Evolutionary conservation across 2,329 filamentous ascomycete species (phyloP), one percentile per base, ranked within the genome.

Genomic region (Cladosporium cucumerinum): DNA sequence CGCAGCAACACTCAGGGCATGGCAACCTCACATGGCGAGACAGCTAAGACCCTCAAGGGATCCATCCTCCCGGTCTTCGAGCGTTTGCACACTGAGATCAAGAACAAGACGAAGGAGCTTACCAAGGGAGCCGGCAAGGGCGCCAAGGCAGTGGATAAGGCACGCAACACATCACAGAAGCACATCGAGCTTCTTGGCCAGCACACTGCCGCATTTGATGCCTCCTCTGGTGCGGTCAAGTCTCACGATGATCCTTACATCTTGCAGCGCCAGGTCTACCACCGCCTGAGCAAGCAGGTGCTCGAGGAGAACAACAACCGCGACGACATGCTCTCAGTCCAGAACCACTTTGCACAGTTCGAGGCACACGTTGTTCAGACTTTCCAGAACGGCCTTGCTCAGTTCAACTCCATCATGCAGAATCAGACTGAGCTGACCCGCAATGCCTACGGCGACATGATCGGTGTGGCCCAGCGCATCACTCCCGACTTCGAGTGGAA

Each of bases 291-390:
- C 84, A 94, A 91, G 82, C 95, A 99, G 81, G 86, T 98, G 39
- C 82, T 92, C 55, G 92, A 97, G 75, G 95, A 99, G 82, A 99
- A 99, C 84, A 96, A 93, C 82, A 94, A 96, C 80, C 87, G 89
- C 69, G 92, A 96, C 75, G 95, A 99, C 75, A 85, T 98, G 65
- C 85, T 99, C 67, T 86, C 89, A 11, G 90, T 97, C n/a, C 95
- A 99, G 79, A 89, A 90, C 80, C 92, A 92, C 76, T 97, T 98
- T 76, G 83, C 89, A 64, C 84, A 88, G 43, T 99, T 98, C 71
- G 95, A 99, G 78, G 84, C 87, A 0, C 93, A 98, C 76, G 82
- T 98, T 63, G 80, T 99, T 62, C 84, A 90, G 74, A 91, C 91
- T 10, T 79, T 98, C 61, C 94, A 98, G 78, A 86, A 89, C 72